phyloP scores from a whole-genome alignment of 192 early-diverging fungal species.

The Rhizophagus clarus region DNA sequence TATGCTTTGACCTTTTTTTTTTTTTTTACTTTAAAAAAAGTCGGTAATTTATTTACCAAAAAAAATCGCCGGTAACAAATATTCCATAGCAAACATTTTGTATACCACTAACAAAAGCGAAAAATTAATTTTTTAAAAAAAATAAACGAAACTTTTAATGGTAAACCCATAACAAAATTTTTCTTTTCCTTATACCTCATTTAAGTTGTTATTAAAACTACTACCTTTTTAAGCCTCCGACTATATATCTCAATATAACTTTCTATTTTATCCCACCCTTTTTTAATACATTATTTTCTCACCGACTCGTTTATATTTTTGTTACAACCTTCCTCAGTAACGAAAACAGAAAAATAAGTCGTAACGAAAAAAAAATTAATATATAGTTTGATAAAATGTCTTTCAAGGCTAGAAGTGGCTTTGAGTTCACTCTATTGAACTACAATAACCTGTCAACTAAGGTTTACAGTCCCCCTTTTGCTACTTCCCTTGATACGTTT shows the following conservation, averaged over 20 bases:
- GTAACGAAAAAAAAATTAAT: not conserved
- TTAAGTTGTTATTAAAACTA: not conserved
- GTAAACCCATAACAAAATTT: not conserved
- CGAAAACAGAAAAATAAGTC: not conserved
- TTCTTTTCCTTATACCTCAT: no score
- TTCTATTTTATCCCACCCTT: not conserved
- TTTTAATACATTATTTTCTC: not conserved
- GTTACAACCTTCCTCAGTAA: not conserved
- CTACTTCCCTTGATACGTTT: conserved; percentile 25
- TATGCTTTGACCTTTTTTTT: not conserved
- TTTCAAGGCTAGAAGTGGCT: conserved; percentile 9
- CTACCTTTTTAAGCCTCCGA: not conserved
- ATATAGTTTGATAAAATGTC: not conserved
- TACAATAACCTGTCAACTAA: not conserved
- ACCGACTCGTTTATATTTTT: not conserved
- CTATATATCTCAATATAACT: not conserved
- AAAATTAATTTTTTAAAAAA: not conserved
- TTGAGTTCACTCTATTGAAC: conserved; percentile 6
- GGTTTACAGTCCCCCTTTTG: conserved; percentile 23
- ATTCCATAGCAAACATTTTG: not conserved
- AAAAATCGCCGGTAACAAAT: not conserved
- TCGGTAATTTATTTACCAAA: not conserved
- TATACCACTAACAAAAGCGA: not conserved
- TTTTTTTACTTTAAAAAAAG: not conserved
- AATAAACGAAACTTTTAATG: not conserved